These are phyloP conservation scores for Auricularia cornea DNA, from an alignment of 768 basidiomycete genomes.

Conservation along the genomic window DNA sequence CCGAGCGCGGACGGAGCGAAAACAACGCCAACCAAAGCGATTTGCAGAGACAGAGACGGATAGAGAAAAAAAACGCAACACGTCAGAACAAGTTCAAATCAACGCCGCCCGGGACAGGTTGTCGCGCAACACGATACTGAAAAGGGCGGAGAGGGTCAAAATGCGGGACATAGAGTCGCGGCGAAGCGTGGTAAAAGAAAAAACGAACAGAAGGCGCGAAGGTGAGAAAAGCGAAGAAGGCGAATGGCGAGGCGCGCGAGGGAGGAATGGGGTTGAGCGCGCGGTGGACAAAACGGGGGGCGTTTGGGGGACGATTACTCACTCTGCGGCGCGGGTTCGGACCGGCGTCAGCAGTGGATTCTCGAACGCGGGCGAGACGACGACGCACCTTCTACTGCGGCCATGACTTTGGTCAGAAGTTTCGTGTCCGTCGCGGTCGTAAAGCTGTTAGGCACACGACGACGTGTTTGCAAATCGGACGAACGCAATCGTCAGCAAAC, in stretches of 20 bases:
- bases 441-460: conserved; percentile 38
- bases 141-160: neutral
- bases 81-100: conserved; percentile 33
- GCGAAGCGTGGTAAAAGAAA: neutral
- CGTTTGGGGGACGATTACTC: conserved; percentile 35
- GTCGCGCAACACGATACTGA: conserved; percentile 60
- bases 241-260: conserved; percentile 18
- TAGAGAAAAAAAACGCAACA: neutral
- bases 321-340: conserved; percentile 40
- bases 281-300: conserved; percentile 14
- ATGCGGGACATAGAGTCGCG: neutral
- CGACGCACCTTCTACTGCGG: conserved; percentile 82
- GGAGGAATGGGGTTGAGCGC: conserved; percentile 23
- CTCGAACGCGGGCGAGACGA: conserved; percentile 9
- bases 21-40: too few species aligned
- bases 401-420: conserved; percentile 86
- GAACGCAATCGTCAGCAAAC: too few species aligned
- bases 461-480: neutral
- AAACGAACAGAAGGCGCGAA: neutral
- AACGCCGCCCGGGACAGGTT: conserved; percentile 59
- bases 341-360: conserved; percentile 5
- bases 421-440: conserved; percentile 89
- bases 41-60: neutral
- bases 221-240: neutral
- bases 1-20: neutral